A percentile compares a stretch with the other conserved stretches of the same genome.
These are phyloP conservation scores for Shiraia sp. DNA, from an alignment of 2,329 filamentous ascomycete genomes.

Conservation along the genomic window DNA sequence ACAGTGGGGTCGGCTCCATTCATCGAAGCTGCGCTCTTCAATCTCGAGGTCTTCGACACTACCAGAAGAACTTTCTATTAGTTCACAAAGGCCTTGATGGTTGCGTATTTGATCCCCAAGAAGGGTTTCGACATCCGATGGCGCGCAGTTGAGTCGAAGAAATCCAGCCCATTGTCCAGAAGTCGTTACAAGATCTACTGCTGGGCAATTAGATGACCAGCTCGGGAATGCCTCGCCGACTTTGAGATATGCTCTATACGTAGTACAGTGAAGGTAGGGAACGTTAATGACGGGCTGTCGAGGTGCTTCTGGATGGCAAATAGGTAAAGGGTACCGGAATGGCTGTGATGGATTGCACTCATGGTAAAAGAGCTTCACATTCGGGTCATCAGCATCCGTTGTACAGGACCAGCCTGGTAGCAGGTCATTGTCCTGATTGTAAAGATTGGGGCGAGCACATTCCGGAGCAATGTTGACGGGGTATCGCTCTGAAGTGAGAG, in stretches of 20 bases:
- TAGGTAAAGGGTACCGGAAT: slow-evolving; percentile 16
- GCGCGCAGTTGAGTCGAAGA: slow-evolving; percentile 14
- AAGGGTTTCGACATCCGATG: no score
- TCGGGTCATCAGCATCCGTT: neutral
- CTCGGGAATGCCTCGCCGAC: slow-evolving; percentile 8
- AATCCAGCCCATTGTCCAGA: slow-evolving; percentile 14
- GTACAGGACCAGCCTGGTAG: neutral
- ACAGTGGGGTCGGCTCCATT: slow-evolving; percentile 8
- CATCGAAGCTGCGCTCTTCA: slow-evolving; percentile 16
- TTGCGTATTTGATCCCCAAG: neutral
- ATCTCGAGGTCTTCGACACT: slow-evolving; percentile 11
- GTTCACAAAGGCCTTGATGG: slow-evolving; percentile 3
- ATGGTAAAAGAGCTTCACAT: slow-evolving; percentile 5
- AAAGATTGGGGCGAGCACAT: no score
- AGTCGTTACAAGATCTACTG: no score
- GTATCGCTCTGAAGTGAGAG: neutral
- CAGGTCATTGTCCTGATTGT: no score
- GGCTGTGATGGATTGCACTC: slow-evolving; percentile 7
- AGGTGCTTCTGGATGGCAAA: slow-evolving; percentile 8
- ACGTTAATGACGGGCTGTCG: slow-evolving; percentile 8
- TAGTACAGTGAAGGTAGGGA: slow-evolving; percentile 12
- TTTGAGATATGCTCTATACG: slow-evolving; percentile 8
- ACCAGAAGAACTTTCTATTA: slow-evolving; percentile 19
- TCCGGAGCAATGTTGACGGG: neutral
- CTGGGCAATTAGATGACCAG: no score